These are phyloP conservation scores for Brettanomyces anomalus DNA, from an alignment of 805 yeast genomes.

Conservation along the genomic window DNA sequence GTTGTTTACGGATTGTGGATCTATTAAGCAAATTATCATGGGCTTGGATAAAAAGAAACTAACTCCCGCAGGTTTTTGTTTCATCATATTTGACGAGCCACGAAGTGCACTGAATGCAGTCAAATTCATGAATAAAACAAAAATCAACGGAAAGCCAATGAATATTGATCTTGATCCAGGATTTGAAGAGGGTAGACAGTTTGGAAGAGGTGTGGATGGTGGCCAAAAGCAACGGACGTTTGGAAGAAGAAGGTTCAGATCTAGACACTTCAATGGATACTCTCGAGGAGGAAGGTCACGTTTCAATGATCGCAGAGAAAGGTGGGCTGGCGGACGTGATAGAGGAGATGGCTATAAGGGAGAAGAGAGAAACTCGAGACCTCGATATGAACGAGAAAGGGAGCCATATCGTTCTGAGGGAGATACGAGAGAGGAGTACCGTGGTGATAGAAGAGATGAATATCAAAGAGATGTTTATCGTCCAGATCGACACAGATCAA, in stretches of 20 bases:
- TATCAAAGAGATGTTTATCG: slow-evolving; percentile 1
- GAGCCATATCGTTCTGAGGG: neutral
- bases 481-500: slow-evolving; percentile 4
- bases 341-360: neutral
- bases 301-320: neutral
- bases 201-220: slow-evolving; percentile 87
- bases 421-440: neutral
- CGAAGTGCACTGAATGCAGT: slow-evolving; percentile 74
- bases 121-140: slow-evolving; percentile 73
- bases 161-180: slow-evolving; percentile 95
- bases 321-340: neutral
- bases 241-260: slow-evolving; percentile 4
- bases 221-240: slow-evolving; percentile 53
- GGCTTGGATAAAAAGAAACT: slow-evolving; percentile 85
- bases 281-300: neutral
- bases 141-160: slow-evolving; percentile 72
- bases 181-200: slow-evolving; percentile 90
- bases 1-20: slow-evolving; percentile 74
- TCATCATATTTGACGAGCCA: slow-evolving; percentile 65
- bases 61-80: slow-evolving; percentile 97
- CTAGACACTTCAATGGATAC: slow-evolving; percentile 12
- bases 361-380: neutral
- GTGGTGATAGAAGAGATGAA: slow-evolving; percentile 1
- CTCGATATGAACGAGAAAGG: neutral
- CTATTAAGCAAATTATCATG: slow-evolving; percentile 77